Percentiles rank a stretch among this genome's conserved stretches.
phyloP scores from a whole-genome alignment of 768 basidiomycete genomes.

The Clitopilus passeckerianus region DNA sequence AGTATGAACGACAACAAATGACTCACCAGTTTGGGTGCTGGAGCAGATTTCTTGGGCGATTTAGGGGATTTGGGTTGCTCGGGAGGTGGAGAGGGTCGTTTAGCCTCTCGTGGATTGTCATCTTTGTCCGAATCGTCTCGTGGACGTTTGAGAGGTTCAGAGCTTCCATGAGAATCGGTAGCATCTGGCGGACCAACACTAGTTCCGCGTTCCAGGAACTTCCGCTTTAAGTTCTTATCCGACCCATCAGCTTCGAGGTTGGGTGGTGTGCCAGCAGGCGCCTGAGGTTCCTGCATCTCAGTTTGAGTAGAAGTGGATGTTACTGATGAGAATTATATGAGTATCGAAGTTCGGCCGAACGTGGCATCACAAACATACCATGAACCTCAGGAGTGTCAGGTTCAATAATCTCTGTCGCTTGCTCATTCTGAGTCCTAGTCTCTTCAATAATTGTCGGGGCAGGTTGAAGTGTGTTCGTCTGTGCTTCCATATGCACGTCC shows the following conservation, averaged over 20 bases:
- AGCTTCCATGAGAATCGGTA: constrained; percentile 18
- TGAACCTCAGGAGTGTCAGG: neutral
- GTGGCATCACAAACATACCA: neutral
- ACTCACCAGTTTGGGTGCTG: constrained; percentile 10
- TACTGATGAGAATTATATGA: neutral
- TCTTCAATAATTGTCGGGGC: neutral
- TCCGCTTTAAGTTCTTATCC: constrained; percentile 68
- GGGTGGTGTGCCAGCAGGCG: constrained; percentile 5
- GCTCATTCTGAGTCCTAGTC: neutral
- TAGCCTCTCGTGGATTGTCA: constrained; percentile 55
- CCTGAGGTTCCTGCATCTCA: neutral
- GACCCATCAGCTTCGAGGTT: constrained; percentile 34
- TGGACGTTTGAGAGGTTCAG: constrained; percentile 50
- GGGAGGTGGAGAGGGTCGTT: constrained; percentile 67
- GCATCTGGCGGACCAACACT: constrained; percentile 51
- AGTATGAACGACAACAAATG: neutral
- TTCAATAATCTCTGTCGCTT: neutral
- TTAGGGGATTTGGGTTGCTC: constrained; percentile 31
- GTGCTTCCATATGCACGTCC: neutral
- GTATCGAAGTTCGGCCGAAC: neutral
- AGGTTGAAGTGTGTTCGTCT: neutral
- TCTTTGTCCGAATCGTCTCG: constrained; percentile 61
- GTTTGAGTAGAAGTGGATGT: neutral
- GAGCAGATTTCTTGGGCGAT: neutral
- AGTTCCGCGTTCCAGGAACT: constrained; percentile 60